phyloP scores from a whole-genome alignment of 331 rosid species.

The Acacia concinna region DNA sequence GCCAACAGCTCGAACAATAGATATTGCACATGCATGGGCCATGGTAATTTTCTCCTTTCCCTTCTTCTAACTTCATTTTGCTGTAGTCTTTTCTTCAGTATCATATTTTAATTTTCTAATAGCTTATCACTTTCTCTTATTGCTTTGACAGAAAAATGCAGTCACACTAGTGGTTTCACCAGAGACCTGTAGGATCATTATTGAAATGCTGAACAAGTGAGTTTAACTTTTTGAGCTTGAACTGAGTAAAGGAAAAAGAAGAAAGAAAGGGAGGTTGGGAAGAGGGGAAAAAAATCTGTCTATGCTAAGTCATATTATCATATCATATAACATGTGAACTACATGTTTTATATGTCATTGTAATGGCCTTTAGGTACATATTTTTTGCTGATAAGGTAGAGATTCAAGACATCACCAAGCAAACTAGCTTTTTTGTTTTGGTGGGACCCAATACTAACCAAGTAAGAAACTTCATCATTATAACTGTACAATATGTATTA shows the following conservation, averaged over 20 bases:
- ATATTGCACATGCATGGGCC: constrained; percentile 87
- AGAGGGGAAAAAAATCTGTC: constrained; percentile 1
- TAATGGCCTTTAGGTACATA: constrained; percentile 64
- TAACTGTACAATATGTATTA: neutral
- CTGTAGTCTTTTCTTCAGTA: constrained; percentile 28
- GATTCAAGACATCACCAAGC: constrained; percentile 80
- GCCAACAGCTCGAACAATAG: constrained; percentile 95
- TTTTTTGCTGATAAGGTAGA: constrained; percentile 87
- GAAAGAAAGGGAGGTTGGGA: too few relatives aligned
- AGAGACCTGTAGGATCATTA: constrained; percentile 54
- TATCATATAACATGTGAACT: constrained; percentile 11
- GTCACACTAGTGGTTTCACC: constrained; percentile 70
- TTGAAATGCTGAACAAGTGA: constrained; percentile 79
- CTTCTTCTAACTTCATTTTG: neutral
- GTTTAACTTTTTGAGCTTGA: constrained; percentile 24
- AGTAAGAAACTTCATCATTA: constrained; percentile 49
- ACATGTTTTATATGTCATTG: constrained; percentile 16
- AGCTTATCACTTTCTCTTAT: constrained; percentile 15
- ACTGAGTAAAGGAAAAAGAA: neutral
- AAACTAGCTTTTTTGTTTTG: constrained; percentile 80
- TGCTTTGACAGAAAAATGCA: constrained; percentile 67
- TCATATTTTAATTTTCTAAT: constrained; percentile 8
- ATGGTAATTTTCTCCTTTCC: constrained; percentile 58
- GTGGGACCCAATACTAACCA: constrained; percentile 85
- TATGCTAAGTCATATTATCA: constrained; percentile 30